These are phyloP conservation scores for Phytopythium cucurbitacearum DNA, from an alignment of 352 stramenopile species.

Conservation along the genomic window DNA sequence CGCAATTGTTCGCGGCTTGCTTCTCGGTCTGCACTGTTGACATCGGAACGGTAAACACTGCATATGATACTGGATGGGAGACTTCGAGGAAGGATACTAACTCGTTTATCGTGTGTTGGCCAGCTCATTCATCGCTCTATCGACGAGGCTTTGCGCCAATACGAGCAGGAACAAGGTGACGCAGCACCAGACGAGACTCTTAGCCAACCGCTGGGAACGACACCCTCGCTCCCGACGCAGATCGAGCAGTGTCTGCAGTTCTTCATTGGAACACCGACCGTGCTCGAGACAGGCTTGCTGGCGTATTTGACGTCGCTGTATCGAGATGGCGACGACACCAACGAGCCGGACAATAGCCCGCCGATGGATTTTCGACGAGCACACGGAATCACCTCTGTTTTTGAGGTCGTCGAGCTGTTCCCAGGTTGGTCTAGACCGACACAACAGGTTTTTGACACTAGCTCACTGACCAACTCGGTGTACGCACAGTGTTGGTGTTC, in stretches of 20 bases:
- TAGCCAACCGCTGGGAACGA: neutral
- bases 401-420: conserved; percentile 43
- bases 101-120: neutral
- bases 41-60: conserved; percentile 12
- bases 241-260: conserved; percentile 41
- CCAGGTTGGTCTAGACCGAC: conserved; percentile 28
- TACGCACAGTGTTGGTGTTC: conserved; percentile 46
- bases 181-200: neutral
- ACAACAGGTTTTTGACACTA: neutral
- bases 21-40: conserved; percentile 65
- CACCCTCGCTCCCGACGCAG: conserved; percentile 14
- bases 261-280: conserved; percentile 30
- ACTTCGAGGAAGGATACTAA: neutral
- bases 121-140: conserved; percentile 24
- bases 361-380: conserved; percentile 15
- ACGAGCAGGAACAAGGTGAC: neutral
- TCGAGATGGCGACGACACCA: neutral
- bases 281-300: conserved; percentile 16
- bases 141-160: conserved; percentile 8
- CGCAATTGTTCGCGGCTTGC: conserved; percentile 41
- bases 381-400: conserved; percentile 25
- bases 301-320: conserved; percentile 21
- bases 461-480: neutral
- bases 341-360: neutral
- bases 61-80: neutral